These are phyloP conservation scores for Rhizophagus sp. DNA, from an alignment of 192 early-diverging fungal genomes.

Conservation along the genomic window DNA sequence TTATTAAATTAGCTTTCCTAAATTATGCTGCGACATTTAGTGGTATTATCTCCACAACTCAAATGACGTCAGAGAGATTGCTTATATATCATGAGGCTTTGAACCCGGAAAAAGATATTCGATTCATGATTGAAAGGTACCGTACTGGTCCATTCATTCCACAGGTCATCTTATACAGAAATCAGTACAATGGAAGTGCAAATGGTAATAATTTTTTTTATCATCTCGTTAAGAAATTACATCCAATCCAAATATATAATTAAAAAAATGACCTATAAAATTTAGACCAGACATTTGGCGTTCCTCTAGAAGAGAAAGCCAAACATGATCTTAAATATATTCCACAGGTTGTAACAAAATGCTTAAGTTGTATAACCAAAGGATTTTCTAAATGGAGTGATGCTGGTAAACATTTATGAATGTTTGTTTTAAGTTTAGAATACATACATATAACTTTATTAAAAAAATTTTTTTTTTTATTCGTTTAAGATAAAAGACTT, in stretches of 20 bases:
- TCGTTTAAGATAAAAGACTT: constrained; percentile 48
- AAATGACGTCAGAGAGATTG: constrained; percentile 62
- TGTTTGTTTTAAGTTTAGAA: background rate
- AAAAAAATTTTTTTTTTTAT: background rate
- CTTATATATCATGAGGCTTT: constrained; percentile 65
- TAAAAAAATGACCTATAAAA: background rate
- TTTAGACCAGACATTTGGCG: constrained; percentile 76
- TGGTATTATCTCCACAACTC: constrained; percentile 47
- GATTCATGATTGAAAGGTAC: constrained; percentile 76
- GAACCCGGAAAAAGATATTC: constrained; percentile 77
- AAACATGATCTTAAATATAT: constrained; percentile 58
- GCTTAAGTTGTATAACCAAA: constrained; percentile 61
- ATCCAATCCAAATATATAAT: too few relatives aligned
- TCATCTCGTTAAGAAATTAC: too few relatives aligned
- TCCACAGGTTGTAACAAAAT: constrained; percentile 62
- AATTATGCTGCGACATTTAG: constrained; percentile 51
- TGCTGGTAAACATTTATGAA: background rate
- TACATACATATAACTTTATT: background rate
- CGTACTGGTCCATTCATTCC: constrained; percentile 68
- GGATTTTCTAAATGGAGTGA: constrained; percentile 29
- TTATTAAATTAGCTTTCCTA: constrained; percentile 40
- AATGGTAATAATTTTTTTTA: constrained; percentile 44
- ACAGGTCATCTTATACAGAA: constrained; percentile 69
- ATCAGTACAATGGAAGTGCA: constrained; percentile 66
- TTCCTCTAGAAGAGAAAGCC: constrained; percentile 68